phyloP scores from a whole-genome alignment of 441 rosid genomes.

The Populus trichocarpa region DNA sequence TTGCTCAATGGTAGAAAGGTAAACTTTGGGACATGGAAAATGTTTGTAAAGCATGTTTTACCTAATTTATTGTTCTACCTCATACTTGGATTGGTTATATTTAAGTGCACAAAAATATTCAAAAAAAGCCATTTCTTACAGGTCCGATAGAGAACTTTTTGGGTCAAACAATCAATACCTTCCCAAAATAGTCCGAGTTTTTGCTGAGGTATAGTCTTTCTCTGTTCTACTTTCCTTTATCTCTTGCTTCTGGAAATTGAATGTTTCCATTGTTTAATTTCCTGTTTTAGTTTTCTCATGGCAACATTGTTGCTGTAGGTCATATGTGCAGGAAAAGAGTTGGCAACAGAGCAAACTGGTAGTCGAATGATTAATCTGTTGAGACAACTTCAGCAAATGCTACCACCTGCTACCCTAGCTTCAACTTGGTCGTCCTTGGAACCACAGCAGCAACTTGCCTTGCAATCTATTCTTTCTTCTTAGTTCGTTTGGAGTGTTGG shows the following conservation, averaged over 20 bases:
- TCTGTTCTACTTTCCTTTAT: not conserved
- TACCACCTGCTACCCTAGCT: constrained; percentile 80
- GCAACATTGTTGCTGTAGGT: constrained; percentile 39
- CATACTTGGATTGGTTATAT: not conserved
- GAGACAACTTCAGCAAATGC: constrained; percentile 82
- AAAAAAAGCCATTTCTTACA: constrained; percentile 24
- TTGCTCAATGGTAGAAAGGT: constrained; percentile 97
- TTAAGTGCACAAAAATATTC: not conserved
- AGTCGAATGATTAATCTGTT: constrained; percentile 70
- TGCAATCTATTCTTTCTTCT: constrained; percentile 82
- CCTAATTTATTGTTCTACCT: not conserved
- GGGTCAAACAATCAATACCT: constrained; percentile 90
- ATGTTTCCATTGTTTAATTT: constrained; percentile 22
- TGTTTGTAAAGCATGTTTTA: not conserved
- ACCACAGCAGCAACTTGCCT: constrained; percentile 88
- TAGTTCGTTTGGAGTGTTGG: constrained; percentile 19
- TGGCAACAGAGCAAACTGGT: constrained; percentile 78
- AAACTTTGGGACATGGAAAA: not conserved
- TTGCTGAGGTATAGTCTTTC: constrained; percentile 63
- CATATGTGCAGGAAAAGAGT: constrained; percentile 64
- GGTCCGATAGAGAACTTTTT: constrained; percentile 82
- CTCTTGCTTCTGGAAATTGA: not conserved
- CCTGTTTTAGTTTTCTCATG: not conserved
- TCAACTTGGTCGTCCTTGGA: constrained; percentile 88
- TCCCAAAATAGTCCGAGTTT: constrained; percentile 78